Conservation (phyloP, 805 yeast species). For the Nakazawaea ernobii region DNA sequence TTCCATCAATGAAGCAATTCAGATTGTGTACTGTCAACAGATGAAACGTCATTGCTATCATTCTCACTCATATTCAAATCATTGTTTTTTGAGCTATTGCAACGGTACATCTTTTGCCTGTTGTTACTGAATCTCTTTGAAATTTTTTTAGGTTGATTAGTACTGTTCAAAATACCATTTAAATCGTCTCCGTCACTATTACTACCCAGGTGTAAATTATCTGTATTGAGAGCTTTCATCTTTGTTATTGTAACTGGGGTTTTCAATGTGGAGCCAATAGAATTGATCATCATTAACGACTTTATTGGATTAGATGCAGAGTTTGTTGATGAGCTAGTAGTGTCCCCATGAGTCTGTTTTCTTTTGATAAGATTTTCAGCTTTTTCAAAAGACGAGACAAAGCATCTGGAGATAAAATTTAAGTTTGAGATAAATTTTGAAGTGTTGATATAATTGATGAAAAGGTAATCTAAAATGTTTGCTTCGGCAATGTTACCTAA, state of each 20-base stretch:
- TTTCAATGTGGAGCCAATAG: neutral
- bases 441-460: constrained; percentile 9
- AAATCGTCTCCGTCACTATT: constrained; percentile 5
- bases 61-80: neutral
- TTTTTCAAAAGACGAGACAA: constrained; percentile 10
- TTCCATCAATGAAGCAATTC: neutral
- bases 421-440: constrained; percentile 9
- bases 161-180: neutral
- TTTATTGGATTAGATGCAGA: neutral
- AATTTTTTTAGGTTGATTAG: neutral
- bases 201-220: neutral
- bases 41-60: neutral
- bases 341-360: neutral
- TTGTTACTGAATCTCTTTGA: neutral
- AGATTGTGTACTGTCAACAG: neutral
- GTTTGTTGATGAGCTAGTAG: neutral
- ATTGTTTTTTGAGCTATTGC: neutral
- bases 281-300: neutral
- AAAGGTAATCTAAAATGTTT: constrained; percentile 9
- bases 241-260: neutral
- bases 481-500: constrained; percentile 10
- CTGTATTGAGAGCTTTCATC: neutral
- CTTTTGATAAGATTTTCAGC: constrained; percentile 2
- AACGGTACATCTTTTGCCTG: neutral
- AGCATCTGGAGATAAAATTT: constrained; percentile 8